Conservation (phyloP, 495 filamentous ascomycete genomes). For the Trypethelium eluteriae region DNA sequence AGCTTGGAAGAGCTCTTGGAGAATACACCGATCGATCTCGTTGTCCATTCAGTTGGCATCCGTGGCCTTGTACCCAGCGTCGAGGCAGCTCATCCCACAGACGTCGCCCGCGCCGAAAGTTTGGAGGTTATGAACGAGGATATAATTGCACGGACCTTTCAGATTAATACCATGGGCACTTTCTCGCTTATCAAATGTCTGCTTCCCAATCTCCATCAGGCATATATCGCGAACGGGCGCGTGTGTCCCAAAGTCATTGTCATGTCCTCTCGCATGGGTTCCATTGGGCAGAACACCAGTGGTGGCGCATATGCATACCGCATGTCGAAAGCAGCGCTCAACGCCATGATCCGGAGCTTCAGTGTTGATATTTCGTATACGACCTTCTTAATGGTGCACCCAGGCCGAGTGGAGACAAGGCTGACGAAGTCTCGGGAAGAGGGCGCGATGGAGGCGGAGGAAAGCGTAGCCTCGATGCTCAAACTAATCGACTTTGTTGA, state of each 20-base stretch:
- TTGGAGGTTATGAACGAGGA: slow-evolving; percentile 28
- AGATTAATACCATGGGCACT: slow-evolving; percentile 32
- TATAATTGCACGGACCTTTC: slow-evolving; percentile 29
- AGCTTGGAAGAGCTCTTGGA: slow-evolving; percentile 16
- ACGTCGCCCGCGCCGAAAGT: slow-evolving; percentile 32
- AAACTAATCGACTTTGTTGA: slow-evolving; percentile 29
- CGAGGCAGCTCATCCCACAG: slow-evolving; percentile 20
- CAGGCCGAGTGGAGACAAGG: slow-evolving; percentile 37
- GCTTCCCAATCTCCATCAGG: slow-evolving; percentile 23
- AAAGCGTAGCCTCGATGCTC: slow-evolving; percentile 35
- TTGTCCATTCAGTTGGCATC: slow-evolving; percentile 36
- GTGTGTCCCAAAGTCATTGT: slow-evolving; percentile 31
- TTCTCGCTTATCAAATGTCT: slow-evolving; percentile 31
- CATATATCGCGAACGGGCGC: background rate
- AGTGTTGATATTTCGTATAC: slow-evolving; percentile 32
- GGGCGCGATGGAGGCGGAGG: slow-evolving; percentile 35
- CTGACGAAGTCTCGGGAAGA: slow-evolving; percentile 38
- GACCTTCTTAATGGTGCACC: slow-evolving; percentile 29
- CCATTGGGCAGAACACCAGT: slow-evolving; percentile 25
- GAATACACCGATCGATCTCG: slow-evolving; percentile 25
- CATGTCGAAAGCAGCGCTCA: slow-evolving; percentile 34
- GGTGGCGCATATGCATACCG: slow-evolving; percentile 36
- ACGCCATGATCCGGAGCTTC: slow-evolving; percentile 32
- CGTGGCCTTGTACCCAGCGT: slow-evolving; percentile 33
- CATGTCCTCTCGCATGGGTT: slow-evolving; percentile 34